These are phyloP conservation scores for Gynandropsis gynandra DNA, from an alignment of 345 rosid genomes.

Conservation along the genomic window DNA sequence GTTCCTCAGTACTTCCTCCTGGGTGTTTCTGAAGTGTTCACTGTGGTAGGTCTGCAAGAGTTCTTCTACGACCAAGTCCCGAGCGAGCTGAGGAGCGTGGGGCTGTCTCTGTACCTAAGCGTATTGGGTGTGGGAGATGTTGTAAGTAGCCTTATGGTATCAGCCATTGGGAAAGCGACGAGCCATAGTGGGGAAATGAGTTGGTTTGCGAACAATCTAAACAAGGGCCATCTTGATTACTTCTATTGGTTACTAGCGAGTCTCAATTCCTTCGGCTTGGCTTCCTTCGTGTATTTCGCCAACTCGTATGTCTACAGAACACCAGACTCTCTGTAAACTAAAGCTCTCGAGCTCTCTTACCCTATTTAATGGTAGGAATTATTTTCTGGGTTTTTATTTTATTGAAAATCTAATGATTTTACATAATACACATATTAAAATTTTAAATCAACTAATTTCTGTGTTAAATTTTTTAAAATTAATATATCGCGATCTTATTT, in stretches of 20 bases:
- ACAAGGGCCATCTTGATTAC: slow-evolving; percentile 46
- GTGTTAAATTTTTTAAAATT: no score
- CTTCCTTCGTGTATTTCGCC: slow-evolving; percentile 28
- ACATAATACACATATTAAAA: no score
- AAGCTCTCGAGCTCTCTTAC: no score
- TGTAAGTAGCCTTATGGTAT: slow-evolving; percentile 41
- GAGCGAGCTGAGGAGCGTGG: slow-evolving; percentile 40
- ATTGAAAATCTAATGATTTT: no score
- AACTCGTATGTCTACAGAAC: slow-evolving; percentile 32
- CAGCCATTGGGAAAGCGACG: slow-evolving; percentile 31
- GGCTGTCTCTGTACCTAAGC: slow-evolving; percentile 46
- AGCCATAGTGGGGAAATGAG: slow-evolving; percentile 28
- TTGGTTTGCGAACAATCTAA: slow-evolving; percentile 46
- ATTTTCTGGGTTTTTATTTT: no score
- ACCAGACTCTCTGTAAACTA: slow-evolving; percentile 12
- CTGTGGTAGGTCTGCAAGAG: slow-evolving; percentile 51
- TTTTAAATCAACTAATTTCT: no score
- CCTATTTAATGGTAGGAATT: no score
- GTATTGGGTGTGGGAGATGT: slow-evolving; percentile 43
- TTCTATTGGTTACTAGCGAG: slow-evolving; percentile 44
- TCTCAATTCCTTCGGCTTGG: slow-evolving; percentile 25
- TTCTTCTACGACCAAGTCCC: slow-evolving; percentile 57
- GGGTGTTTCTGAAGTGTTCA: slow-evolving; percentile 32
- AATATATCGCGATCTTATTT: no score
- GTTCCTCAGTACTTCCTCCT: slow-evolving; percentile 26